Evolutionary conservation across 192 early-diverging fungal species (phyloP).

Genomic region (Coemansia reversa): DNA sequence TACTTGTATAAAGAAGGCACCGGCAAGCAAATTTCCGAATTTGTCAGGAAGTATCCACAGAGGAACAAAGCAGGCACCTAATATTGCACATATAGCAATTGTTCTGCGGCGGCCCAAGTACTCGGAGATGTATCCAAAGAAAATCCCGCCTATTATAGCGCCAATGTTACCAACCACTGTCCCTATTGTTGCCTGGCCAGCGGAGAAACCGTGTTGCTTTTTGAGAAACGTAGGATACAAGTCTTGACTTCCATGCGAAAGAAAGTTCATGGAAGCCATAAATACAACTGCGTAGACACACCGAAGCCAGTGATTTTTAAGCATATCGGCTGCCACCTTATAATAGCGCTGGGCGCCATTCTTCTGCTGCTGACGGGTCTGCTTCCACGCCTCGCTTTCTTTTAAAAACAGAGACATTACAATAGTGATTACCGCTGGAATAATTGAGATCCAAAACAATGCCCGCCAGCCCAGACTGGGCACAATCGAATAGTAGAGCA

Average conservation of each 20-base stretch:
- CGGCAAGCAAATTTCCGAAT: conserved; percentile 35
- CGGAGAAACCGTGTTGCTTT: conserved; percentile 58
- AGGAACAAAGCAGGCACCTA: conserved; percentile 65
- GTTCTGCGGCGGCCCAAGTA: conserved; percentile 63
- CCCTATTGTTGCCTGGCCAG: conserved; percentile 58
- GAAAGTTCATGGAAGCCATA: conserved; percentile 70
- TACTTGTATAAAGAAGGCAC: conserved; percentile 53
- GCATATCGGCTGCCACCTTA: conserved; percentile 39
- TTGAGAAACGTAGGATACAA: conserved; percentile 70
- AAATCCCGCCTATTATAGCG: conserved; percentile 67
- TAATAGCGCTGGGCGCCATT: conserved; percentile 34
- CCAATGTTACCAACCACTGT: conserved; percentile 63
- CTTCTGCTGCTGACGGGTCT: conserved; percentile 30
- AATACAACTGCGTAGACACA: conserved; percentile 57
- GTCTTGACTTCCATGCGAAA: conserved; percentile 70
- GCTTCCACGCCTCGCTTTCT: conserved; percentile 60
- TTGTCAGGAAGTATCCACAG: conserved; percentile 60
- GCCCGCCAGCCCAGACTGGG: conserved; percentile 64
- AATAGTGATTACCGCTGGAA: conserved; percentile 60
- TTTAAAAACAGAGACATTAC: conserved; percentile 63
- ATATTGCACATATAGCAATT: conserved; percentile 55
- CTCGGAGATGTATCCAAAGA: conserved; percentile 69
- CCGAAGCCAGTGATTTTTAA: conserved; percentile 58
- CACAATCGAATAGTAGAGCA: conserved; percentile 60
- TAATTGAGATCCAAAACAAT: conserved; percentile 67